A percentile compares a stretch with the other conserved stretches of the same genome.
These are phyloP conservation scores for Paramarasmius palmivorus DNA, from an alignment of 1,284 basidiomycete genomes.

Conservation along the genomic window DNA sequence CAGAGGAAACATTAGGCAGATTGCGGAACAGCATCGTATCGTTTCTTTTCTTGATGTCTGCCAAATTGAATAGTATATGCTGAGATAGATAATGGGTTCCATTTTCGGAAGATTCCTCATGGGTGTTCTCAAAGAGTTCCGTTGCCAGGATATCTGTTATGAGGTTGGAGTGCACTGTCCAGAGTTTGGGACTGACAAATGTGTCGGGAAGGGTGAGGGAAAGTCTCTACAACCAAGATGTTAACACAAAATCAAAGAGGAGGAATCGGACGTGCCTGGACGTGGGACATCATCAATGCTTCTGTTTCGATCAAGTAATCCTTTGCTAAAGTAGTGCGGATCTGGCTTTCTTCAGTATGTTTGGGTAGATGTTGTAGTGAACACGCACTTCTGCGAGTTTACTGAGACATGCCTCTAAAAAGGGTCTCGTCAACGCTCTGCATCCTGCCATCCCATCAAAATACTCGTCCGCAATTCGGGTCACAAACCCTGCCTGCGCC, in stretches of 20 bases:
- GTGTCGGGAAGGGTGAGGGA: slow-evolving; percentile 69
- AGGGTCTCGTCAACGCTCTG: slow-evolving; percentile 63
- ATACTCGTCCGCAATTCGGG: slow-evolving; percentile 79
- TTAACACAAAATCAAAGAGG: background rate
- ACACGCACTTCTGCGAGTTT: slow-evolving; percentile 71
- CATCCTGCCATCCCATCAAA: slow-evolving; percentile 70
- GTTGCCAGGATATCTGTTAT: slow-evolving; percentile 47
- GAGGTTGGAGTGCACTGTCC: slow-evolving; percentile 52
- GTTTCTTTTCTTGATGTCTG: slow-evolving; percentile 68
- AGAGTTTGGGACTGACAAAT: slow-evolving; percentile 73
- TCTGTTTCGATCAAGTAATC: slow-evolving; percentile 61
- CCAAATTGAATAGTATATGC: slow-evolving; percentile 47
- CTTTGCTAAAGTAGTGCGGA: slow-evolving; percentile 48
- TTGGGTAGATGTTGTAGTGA: background rate
- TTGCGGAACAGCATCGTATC: slow-evolving; percentile 77
- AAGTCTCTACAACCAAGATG: slow-evolving; percentile 45
- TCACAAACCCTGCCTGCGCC: slow-evolving; percentile 83
- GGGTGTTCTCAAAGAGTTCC: slow-evolving; percentile 30
- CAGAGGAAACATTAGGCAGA: slow-evolving; percentile 58
- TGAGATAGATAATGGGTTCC: slow-evolving; percentile 41
- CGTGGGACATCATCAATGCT: slow-evolving; percentile 48
- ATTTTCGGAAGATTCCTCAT: slow-evolving; percentile 39
- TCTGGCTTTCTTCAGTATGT: slow-evolving; percentile 35
- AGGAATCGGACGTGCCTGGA: slow-evolving; percentile 48
- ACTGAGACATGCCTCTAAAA: slow-evolving; percentile 65